Evolutionary conservation across 2,329 filamentous ascomycete species (phyloP), one percentile per base, ranked within the genome.

Genomic region (Hypoxylon sp.): DNA sequence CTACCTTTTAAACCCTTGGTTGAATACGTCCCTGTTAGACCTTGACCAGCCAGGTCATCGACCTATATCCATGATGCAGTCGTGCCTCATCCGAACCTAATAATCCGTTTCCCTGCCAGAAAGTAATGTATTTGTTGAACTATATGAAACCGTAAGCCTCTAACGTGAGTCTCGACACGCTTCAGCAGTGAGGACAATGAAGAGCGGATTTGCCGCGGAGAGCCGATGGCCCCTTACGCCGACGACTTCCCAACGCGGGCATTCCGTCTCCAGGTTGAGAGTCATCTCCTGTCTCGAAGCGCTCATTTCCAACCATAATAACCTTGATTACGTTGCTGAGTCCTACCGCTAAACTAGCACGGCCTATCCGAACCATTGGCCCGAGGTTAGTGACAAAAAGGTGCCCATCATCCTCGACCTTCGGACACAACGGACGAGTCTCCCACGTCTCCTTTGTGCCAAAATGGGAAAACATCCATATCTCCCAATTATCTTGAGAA

Each of bases 241-340:
- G 75, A 50, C 77, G 72, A 69, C 73, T 78, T 58, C 72, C 72
- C 51, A 75, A 65, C 48, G 73, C 68, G 53, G 84, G 80, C 70
- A 85, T 79, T 62, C 82, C 65, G 77, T 76, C 74, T 73, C 70
- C 52, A 74, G 80, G 22, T 73, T 72, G 67, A 10, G 71, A 65
- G 44, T 65, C 63, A n/a, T 74, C 74, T 57, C 74, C 74, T 14
- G 74, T 80, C 47, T 90, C 88, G 72, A 91, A 92, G 33, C 87
- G 83, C 75, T 92, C 90, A 69, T 88, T 85, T 5, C 90, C 91
- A 5, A 91, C 82, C 1, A 87, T 88, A 62, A 94, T 85, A 55
- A 94, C 81, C 79, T 94, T 94, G 74, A 94, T 84, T 1, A 88
- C 84, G 71, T 94, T 92, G 11, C 92, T 92, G 65, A 94, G 88